A percentile compares a stretch with the other conserved stretches of the same genome.
phyloP scores from a whole-genome alignment of 257 asterid species.

The Plectranthus barbatus region DNA sequence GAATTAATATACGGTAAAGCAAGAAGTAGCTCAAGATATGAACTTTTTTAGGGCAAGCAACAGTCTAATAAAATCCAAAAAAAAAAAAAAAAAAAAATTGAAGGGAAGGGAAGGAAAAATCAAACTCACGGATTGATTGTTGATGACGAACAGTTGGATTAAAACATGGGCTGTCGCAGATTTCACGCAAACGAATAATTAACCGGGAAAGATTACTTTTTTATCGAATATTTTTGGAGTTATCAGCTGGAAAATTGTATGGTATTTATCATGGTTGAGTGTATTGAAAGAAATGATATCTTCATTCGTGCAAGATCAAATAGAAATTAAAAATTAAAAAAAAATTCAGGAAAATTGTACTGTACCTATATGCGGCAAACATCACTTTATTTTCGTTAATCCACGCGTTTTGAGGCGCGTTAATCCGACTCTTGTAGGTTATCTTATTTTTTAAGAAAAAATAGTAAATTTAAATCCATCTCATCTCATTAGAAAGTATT shows the following conservation, averaged over 20 bases:
- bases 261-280: slow-evolving; percentile 19
- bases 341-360: not conserved
- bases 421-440: not conserved
- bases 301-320: slow-evolving; percentile 18
- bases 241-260: slow-evolving; percentile 16
- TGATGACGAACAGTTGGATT: slow-evolving; percentile 19
- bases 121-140: slow-evolving; percentile 30
- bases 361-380: slow-evolving; percentile 10
- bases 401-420: slow-evolving; percentile 15
- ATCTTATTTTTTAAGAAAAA: too few relatives aligned
- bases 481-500: too few relatives aligned
- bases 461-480: too few relatives aligned
- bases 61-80: slow-evolving; percentile 2
- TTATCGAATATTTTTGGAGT: not conserved
- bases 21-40: slow-evolving; percentile 1
- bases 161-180: slow-evolving; percentile 15
- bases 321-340: not conserved
- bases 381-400: not conserved
- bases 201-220: not conserved
- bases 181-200: slow-evolving; percentile 16
- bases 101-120: not conserved
- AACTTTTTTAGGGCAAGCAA: slow-evolving; percentile 12
- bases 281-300: slow-evolving; percentile 16
- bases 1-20: slow-evolving; percentile 9
- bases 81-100: not conserved